A percentile compares a stretch with the other conserved stretches of the same genome.
Conservation (phyloP, 1,139 yeast genomes). For the Yamadazyma buinensis region DNA sequence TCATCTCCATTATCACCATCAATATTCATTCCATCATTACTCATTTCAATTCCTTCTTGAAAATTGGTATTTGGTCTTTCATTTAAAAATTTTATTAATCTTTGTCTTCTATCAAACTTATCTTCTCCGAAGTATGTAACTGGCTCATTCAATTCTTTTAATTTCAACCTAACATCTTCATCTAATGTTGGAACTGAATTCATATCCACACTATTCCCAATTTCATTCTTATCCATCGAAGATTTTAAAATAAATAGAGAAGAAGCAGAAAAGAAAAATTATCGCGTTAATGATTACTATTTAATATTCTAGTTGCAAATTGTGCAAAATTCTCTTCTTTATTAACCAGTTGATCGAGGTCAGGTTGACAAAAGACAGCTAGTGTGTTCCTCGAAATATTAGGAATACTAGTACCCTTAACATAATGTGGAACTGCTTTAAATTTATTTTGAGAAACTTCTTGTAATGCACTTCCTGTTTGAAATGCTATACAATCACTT, state of each 20-base stretch:
- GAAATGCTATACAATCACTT: slow-evolving; percentile 54
- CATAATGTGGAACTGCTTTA: slow-evolving; percentile 62
- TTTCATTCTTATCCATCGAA: background rate
- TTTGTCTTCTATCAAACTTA: slow-evolving; percentile 53
- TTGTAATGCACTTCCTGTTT: slow-evolving; percentile 61
- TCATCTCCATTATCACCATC: slow-evolving; percentile 62
- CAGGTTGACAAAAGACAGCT: slow-evolving; percentile 66
- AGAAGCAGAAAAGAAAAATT: background rate
- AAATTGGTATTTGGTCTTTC: slow-evolving; percentile 12
- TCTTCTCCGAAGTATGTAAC: slow-evolving; percentile 60
- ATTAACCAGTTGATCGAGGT: slow-evolving; percentile 47
- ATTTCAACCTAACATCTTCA: slow-evolving; percentile 47
- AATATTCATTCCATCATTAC: slow-evolving; percentile 39
- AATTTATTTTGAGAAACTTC: slow-evolving; percentile 48
- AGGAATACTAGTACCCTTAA: slow-evolving; percentile 38
- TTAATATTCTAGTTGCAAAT: slow-evolving; percentile 39
- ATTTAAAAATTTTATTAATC: slow-evolving; percentile 35
- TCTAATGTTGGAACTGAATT: slow-evolving; percentile 53
- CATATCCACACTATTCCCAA: too few species aligned
- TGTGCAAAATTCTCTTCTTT: slow-evolving; percentile 45
- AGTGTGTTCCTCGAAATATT: slow-evolving; percentile 51
- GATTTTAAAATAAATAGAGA: too few species aligned
- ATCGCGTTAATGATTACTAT: slow-evolving; percentile 24
- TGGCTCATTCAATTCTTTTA: slow-evolving; percentile 56
- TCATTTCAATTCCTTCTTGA: slow-evolving; percentile 2